Conservation (phyloP, 495 filamentous ascomycete genomes). For the Podospora bellae-mahoneyi region DNA sequence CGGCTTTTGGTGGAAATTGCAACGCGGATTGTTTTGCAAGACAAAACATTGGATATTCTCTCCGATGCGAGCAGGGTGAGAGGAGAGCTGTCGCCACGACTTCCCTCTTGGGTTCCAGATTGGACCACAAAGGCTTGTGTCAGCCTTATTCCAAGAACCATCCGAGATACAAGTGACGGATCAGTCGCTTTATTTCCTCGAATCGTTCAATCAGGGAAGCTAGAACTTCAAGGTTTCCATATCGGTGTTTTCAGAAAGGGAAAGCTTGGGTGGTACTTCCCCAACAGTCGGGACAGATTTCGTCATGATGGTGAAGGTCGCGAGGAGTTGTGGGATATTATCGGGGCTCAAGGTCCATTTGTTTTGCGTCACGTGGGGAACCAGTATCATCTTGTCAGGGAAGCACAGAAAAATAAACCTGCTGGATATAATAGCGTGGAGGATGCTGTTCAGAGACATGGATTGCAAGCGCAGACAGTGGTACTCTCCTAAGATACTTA, state of each 20-base stretch:
- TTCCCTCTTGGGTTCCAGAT: background rate
- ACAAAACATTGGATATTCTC: conserved; percentile 1
- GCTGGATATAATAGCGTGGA: background rate
- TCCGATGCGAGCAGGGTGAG: conserved; percentile 11
- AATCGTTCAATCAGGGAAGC: background rate
- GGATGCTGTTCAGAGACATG: background rate
- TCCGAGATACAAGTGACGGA: background rate
- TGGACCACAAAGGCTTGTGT: background rate
- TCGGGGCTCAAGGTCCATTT: background rate
- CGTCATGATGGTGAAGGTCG: background rate
- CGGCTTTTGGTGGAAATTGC: background rate
- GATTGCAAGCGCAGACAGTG: background rate
- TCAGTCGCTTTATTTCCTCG: background rate
- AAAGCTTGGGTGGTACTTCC: background rate
- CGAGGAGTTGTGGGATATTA: background rate
- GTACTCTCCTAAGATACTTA: background rate
- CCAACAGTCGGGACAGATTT: background rate
- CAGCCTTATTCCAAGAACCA: background rate
- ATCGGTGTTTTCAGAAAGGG: background rate
- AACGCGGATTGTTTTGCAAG: background rate
- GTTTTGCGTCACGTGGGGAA: background rate
- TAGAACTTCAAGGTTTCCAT: background rate
- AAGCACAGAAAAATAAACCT: background rate
- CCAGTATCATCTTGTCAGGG: background rate
- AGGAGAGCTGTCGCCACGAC: background rate